phyloP scores from a whole-genome alignment of 2,329 filamentous ascomycete genomes.

The Calcarisporium arbuscula region DNA sequence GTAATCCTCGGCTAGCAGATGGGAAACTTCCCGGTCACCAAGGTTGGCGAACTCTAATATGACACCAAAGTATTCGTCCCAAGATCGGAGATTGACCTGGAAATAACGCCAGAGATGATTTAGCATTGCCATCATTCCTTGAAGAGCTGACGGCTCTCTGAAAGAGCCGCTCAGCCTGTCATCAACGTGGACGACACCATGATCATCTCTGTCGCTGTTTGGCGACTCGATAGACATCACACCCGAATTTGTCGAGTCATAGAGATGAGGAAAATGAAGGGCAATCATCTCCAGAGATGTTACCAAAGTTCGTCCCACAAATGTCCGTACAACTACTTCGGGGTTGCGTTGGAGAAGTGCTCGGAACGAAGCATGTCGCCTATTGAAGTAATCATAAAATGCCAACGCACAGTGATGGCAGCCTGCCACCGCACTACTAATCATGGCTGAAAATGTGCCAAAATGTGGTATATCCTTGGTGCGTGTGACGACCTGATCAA shows the following conservation, averaged over 20 bases:
- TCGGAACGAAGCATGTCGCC: conserved; percentile 51
- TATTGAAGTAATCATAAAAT: conserved; percentile 55
- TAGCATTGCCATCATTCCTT: conserved; percentile 40
- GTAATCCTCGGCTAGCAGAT: conserved; percentile 56
- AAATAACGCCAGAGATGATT: conserved; percentile 56
- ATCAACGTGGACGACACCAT: conserved; percentile 13
- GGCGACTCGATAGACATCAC: too few relatives aligned
- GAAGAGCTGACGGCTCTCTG: conserved; percentile 22
- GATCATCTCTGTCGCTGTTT: conserved; percentile 22
- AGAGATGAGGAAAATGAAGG: conserved; percentile 36
- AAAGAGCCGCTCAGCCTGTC: conserved; percentile 1
- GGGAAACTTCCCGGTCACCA: conserved; percentile 49
- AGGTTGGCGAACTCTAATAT: conserved; percentile 59
- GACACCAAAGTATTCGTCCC: conserved; percentile 72
- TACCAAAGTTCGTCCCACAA: conserved; percentile 45
- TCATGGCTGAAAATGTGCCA: conserved; percentile 43
- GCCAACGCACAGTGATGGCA: conserved; percentile 50
- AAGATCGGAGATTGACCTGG: conserved; percentile 56
- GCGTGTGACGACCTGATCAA: conserved; percentile 70
- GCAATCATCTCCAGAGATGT: conserved; percentile 48
- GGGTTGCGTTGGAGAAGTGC: conserved; percentile 59
- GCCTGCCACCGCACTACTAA: conserved; percentile 39
- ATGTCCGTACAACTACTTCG: conserved; percentile 48
- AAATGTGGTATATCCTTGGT: conserved; percentile 63
- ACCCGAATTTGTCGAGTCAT: conserved; percentile 24